Percentiles rank a stretch among this genome's conserved stretches.
Evolutionary conservation across 1,284 basidiomycete genomes (phyloP).

Genomic region (Grifola frondosa): DNA sequence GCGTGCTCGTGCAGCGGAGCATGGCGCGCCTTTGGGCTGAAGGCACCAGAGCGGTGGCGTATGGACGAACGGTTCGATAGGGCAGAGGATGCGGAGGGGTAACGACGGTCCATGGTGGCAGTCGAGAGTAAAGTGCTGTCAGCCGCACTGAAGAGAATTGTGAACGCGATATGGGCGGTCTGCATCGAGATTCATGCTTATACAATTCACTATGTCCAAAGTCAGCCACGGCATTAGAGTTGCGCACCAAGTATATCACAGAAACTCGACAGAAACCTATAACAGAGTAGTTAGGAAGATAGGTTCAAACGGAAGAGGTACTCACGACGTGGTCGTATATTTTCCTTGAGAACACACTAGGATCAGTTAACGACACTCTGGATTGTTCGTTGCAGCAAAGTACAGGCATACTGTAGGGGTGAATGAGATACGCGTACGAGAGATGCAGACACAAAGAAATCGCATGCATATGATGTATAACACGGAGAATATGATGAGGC

Average conservation of each 20-base stretch:
- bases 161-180: too few relatives aligned
- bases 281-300: too few relatives aligned
- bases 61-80: constrained; percentile 16
- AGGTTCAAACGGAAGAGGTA: too few relatives aligned
- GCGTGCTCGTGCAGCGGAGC: not conserved
- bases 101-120: constrained; percentile 20
- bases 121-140: too few relatives aligned
- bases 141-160: not conserved
- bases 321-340: too few relatives aligned
- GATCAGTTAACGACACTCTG: constrained; percentile 6
- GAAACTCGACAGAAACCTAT: too few relatives aligned
- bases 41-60: constrained; percentile 25
- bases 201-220: too few relatives aligned
- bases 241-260: too few relatives aligned
- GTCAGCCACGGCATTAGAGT: too few relatives aligned
- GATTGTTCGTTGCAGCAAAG: constrained; percentile 3
- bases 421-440: constrained; percentile 20
- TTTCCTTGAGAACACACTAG: too few relatives aligned
- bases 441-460: constrained; percentile 12
- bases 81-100: constrained; percentile 20
- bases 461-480: constrained; percentile 14
- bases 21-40: constrained; percentile 14
- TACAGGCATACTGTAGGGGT: too few relatives aligned
- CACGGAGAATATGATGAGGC: constrained; percentile 9
- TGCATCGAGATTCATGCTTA: too few relatives aligned